Base-by-base conservation (phyloP, 306 rosid genomes). In the Pachyrhizus erosus region DNA sequence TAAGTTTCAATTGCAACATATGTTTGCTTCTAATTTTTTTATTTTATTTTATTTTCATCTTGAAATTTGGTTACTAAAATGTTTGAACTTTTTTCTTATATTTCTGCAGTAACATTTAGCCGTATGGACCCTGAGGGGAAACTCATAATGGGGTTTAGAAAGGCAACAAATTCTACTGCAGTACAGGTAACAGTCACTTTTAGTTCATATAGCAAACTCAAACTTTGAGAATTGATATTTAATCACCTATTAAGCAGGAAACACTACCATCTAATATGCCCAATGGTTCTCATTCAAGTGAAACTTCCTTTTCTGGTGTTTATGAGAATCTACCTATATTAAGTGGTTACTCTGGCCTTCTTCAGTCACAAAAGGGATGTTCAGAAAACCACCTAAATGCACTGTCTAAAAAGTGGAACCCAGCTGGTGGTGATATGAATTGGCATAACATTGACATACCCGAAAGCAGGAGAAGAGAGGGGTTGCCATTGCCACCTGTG, bases 91-190 rank as follows among this genome's bases (percentile, higher is more conserved):
- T 74, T 62, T 60, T 71, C 24, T 11, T 37, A 64, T 60, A 83
- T 45, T 84, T 72, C 34, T 61, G 72, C 94, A 96, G 99, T 96
- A 83, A 96, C 97, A 70, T 96, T 96, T 75, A 96, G 99, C 82
- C 99, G 99, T 24, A 96, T 93, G 98, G 99, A 96, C 58, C 99
- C 99, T 76, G 98, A 93, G 87, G 97, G 98, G 65, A 96, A 96
- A 84, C 99, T 96, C 78, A 92, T 96, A 75, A 96, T 96, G 98
- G 99, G 99, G 70, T 96, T 91, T 54, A 93, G 99, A 26, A 96
- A 92, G 89, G 99, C 98, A 72, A 85, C 93, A 48, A 92, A 76
- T 85, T 87, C 97, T 80, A 80, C 84, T 79, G 84, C 88, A 73
- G 80, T 84, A 75, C 99, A 96, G 99, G 99, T 93, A 91, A 86